A percentile compares a stretch with the other conserved stretches of the same genome.
phyloP scores from a whole-genome alignment of 2,329 filamentous ascomycete species.

The Neofusicoccum laricinum region DNA sequence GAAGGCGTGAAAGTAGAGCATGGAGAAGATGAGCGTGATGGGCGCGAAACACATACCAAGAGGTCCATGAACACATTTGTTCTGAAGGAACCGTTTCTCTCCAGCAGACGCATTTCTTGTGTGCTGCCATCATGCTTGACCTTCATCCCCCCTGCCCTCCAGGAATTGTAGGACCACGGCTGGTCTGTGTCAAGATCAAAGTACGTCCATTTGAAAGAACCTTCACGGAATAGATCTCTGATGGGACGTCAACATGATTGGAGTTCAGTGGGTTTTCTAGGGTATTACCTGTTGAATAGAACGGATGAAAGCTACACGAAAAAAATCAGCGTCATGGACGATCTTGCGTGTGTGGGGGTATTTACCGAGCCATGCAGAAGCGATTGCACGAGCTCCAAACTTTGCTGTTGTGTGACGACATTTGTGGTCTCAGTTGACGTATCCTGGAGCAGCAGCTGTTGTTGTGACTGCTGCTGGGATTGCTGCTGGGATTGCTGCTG shows the following conservation, averaged over 20 bases:
- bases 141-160: constrained; percentile 18
- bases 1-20: background rate
- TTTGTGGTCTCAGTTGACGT: constrained; percentile 17
- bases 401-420: constrained; percentile 40
- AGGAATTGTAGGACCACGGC: constrained; percentile 26
- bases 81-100: constrained; percentile 38
- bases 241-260: background rate
- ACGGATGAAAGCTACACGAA: background rate
- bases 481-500: background rate
- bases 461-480: constrained; percentile 43
- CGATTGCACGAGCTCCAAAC: constrained; percentile 47
- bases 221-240: constrained; percentile 30
- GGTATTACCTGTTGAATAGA: background rate
- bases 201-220: constrained; percentile 28
- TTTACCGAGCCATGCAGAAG: constrained; percentile 47
- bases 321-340: background rate
- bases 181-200: constrained; percentile 24
- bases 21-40: constrained; percentile 22
- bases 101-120: constrained; percentile 43
- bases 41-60: constrained; percentile 38
- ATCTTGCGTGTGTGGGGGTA: no score
- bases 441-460: no score
- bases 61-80: constrained; percentile 46
- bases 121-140: constrained; percentile 37
- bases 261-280: no score